phyloP scores from a whole-genome alignment of 148 eudicot genomes.

The Vaccinium macrocarpon region DNA sequence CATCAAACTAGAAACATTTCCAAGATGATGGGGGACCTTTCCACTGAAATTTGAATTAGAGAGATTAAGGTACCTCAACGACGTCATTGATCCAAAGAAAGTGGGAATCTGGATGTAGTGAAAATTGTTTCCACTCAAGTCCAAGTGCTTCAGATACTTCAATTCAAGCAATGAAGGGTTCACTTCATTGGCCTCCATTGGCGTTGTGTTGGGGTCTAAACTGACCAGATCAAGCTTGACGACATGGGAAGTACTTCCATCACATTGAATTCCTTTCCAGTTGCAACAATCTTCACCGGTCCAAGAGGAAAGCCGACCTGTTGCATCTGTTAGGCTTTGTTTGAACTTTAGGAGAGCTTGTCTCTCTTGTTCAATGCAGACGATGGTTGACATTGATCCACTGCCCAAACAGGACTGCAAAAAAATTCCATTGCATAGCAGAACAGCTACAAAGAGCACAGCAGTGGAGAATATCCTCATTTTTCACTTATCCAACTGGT shows the following conservation, averaged over 20 bases:
- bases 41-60: background rate
- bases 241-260: background rate
- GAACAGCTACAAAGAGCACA: background rate
- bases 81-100: slow-evolving; percentile 9
- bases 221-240: background rate
- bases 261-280: slow-evolving; percentile 16
- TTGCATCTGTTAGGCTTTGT: slow-evolving; percentile 13
- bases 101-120: background rate
- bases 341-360: too few species aligned
- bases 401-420: background rate
- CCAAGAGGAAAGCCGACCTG: slow-evolving; percentile 17
- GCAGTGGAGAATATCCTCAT: background rate
- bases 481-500: background rate
- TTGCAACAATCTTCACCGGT: slow-evolving; percentile 11
- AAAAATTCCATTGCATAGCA: too few species aligned
- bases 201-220: background rate
- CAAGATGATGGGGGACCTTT: background rate
- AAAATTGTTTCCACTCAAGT: slow-evolving; percentile 5
- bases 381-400: background rate
- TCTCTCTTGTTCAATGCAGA: too few species aligned
- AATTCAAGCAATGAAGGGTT: slow-evolving; percentile 13
- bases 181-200: background rate
- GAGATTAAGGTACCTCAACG: slow-evolving; percentile 12
- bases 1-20: slow-evolving; percentile 9
- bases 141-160: slow-evolving; percentile 3